Base-by-base conservation (phyloP, 768 basidiomycete genomes). In the Nidularia pulvinata region DNA sequence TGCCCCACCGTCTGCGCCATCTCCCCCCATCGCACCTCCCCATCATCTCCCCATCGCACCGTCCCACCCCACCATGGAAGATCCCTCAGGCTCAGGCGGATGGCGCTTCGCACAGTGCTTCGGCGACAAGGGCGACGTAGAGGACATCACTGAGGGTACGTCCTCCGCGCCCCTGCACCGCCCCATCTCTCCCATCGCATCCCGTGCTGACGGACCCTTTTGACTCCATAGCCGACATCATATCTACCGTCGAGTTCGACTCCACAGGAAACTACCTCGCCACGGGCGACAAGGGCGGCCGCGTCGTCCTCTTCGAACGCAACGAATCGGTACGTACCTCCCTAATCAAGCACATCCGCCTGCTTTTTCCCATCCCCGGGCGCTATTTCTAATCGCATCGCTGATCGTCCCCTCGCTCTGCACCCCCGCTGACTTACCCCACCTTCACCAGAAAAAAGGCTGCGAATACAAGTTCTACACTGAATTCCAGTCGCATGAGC, bases 391-490 rank as follows among this genome's bases (percentile, higher is more conserved):
- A 7, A 25, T 46, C 45, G 37, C n/a, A n/a, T 7, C n/a, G 7
- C 9, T 7, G 37, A 39, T 39, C 37, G n/a, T 46, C 7, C 45
- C 22, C 45, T 9, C 45, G 9, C 45, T 25, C 37, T n/a, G 37
- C 37, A 39, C 37, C 37, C 37, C 37, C n/a, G 9, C 45, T 46
- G 7, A 46, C 22, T 25, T 7, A 10, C 45, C 45, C 22, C 45
- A 19, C 22, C 45, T 7, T 46, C 45, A 46, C 19, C 66, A 97
- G 94, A 98, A 99, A 91, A 98, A 97, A 71, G 94, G 95, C 59
- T 99, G 97, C 78, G 97, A 99, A 77, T 99, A 99, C 86, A 98
- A 98, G 73, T 99, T 99, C 75, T 98, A 98, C 72, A 99, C 97
- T 49, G 97, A 99, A 74, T 97, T 98, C 69, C 97, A 99, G 80